Base-by-base conservation (phyloP, 1,139 yeast species). In the Saccharomyces pastorianus region DNA sequence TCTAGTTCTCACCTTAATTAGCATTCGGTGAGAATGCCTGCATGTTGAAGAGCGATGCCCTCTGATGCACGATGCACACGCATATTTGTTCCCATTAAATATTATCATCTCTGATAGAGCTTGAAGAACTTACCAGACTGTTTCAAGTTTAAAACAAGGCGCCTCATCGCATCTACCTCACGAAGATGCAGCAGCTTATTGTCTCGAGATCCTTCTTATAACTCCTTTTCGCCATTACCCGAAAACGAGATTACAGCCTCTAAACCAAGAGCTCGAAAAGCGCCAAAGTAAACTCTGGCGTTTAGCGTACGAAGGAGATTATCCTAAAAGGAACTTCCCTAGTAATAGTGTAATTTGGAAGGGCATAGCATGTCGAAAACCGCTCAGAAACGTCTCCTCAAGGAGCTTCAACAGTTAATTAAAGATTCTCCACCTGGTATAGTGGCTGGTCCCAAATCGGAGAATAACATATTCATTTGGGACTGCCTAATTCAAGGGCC, bases 371-470 rank as follows among this genome's bases (percentile, higher is more conserved):
- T 66, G 71, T 65, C 70, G 1, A 67, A 65, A 51, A 90, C 96
- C 1, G 97, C 98, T 11, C 95, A 87, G 58, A 84, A 85, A 61
- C 75, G 99, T 57, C 80, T 93, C 50, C 77, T 90, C 67, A 88
- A 89, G 62, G 99, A 93, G 71, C 85, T 86, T 68, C 93, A 88
- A 68, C 96, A 89, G 70, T 80, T 93, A 46, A 76, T 84, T 23
- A 81, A 81, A 60, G 96, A 91, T 61, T 85, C 96, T 0, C 96
- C 97, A 0, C 97, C 95, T 31, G 99, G 99, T 0, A 88, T 93
- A 50, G 81, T 90, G 6, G 99, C 99, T 0, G 96, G 96, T 1
- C 99, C 99, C 0, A 74, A 83, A 1, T 73, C 80, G 25, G 99
- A 93, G 64, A 85, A 85, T 63, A 83, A 93, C 70, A 73, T 93